Percentiles rank a stretch among this genome's conserved stretches.
Conservation (phyloP, 768 basidiomycete species). For the Leccinum sublutescens region DNA sequence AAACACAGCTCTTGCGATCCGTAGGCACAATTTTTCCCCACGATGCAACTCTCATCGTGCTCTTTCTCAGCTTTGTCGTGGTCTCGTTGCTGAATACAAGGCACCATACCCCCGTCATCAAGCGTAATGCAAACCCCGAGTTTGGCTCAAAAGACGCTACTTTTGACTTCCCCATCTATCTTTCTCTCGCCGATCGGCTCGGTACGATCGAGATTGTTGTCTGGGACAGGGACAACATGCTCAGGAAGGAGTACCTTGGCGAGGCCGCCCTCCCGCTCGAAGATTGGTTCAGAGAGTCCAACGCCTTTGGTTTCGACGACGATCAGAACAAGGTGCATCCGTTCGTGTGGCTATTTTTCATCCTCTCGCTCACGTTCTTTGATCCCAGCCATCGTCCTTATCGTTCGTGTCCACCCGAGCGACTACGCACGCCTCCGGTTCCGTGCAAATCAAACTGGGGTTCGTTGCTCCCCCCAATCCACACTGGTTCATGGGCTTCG, state of each 20-base stretch:
- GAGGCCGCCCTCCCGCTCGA: constrained; percentile 78
- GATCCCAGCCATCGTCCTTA: constrained; percentile 44
- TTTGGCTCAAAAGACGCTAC: constrained; percentile 72
- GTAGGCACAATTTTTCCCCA: constrained; percentile 42
- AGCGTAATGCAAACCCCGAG: constrained; percentile 66
- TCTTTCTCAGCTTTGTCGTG: constrained; percentile 58
- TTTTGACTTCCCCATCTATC: constrained; percentile 85
- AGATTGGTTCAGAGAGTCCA: constrained; percentile 66
- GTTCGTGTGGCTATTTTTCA: neutral
- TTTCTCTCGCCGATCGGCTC: constrained; percentile 68
- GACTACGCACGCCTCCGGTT: constrained; percentile 47
- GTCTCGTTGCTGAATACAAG: constrained; percentile 58
- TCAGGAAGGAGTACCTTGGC: constrained; percentile 89
- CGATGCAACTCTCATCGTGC: neutral
- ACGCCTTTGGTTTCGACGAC: constrained; percentile 54
- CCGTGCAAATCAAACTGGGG: constrained; percentile 60
- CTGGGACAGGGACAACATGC: constrained; percentile 90
- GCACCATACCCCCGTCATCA: constrained; percentile 72
- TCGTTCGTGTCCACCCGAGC: constrained; percentile 49
- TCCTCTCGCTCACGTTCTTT: constrained; percentile 2
- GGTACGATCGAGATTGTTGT: constrained; percentile 81
- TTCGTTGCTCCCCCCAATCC: constrained; percentile 48
- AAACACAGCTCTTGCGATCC: constrained; percentile 74
- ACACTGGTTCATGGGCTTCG: constrained; percentile 46
- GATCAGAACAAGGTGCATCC: constrained; percentile 63